Percentiles rank a stretch among this genome's conserved stretches.
phyloP scores from a whole-genome alignment of 768 basidiomycete genomes.

The Rhodotorula toruloides region DNA sequence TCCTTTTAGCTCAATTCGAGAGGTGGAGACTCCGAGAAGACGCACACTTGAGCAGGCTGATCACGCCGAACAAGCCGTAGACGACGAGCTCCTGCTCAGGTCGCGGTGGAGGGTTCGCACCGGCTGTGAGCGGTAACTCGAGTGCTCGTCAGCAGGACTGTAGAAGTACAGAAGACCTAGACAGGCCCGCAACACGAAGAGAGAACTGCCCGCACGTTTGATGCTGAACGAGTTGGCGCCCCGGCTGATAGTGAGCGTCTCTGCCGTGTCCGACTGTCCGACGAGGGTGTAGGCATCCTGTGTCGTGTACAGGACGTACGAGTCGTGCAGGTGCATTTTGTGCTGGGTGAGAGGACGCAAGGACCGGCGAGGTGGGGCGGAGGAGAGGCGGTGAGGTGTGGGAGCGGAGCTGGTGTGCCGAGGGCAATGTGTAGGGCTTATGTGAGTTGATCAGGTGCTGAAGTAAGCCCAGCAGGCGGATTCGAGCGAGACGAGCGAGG shows the following conservation, averaged over 20 bases:
- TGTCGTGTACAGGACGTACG: slow-evolving; percentile 29
- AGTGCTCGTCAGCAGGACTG: too few relatives aligned
- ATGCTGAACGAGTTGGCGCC: slow-evolving; percentile 47
- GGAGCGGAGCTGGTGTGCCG: too few relatives aligned
- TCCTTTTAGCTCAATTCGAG: neutral
- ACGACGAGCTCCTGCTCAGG: slow-evolving; percentile 49
- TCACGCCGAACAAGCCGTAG: slow-evolving; percentile 53
- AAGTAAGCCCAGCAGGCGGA: too few relatives aligned
- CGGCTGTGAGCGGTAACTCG: slow-evolving; percentile 20
- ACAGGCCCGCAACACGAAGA: neutral
- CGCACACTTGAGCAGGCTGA: slow-evolving; percentile 50
- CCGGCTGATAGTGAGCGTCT: slow-evolving; percentile 48
- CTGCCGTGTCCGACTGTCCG: slow-evolving; percentile 24
- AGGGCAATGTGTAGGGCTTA: neutral
- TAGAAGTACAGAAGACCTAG: too few relatives aligned
- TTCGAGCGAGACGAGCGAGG: neutral
- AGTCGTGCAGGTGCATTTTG: slow-evolving; percentile 16
- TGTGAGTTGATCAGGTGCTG: too few relatives aligned
- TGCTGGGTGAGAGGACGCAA: neutral
- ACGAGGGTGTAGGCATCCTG: slow-evolving; percentile 37
- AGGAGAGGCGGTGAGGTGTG: too few relatives aligned
- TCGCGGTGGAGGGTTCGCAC: slow-evolving; percentile 42
- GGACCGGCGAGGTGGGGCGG: neutral
- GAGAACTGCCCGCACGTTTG: slow-evolving; percentile 45
- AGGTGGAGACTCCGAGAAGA: neutral